These are phyloP conservation scores for Tardiomyces blankii DNA, from an alignment of 1,139 yeast species.

Conservation along the genomic window DNA sequence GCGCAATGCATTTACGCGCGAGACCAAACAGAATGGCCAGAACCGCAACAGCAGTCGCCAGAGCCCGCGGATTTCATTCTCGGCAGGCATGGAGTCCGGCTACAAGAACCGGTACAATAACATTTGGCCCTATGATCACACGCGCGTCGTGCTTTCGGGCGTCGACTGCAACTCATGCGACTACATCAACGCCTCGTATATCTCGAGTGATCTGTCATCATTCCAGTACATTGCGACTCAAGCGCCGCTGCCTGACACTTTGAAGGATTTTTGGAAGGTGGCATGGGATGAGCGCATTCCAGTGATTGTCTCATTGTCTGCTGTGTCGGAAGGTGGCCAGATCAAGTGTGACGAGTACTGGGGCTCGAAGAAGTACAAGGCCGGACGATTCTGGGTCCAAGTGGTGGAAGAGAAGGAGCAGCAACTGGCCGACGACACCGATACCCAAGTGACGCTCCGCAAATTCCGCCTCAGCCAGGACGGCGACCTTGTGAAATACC, in stretches of 20 bases:
- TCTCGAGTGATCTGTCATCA: slow-evolving; percentile 25
- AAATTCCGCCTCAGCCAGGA: slow-evolving; percentile 7
- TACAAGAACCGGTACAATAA: slow-evolving; percentile 65
- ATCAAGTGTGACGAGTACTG: slow-evolving; percentile 49
- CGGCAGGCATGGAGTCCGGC: slow-evolving; percentile 69
- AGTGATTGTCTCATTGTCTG: slow-evolving; percentile 60
- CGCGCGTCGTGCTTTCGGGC: slow-evolving; percentile 46
- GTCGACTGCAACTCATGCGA: slow-evolving; percentile 24
- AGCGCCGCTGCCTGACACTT: slow-evolving; percentile 69
- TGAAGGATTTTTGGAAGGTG: slow-evolving; percentile 76
- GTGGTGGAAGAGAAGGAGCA: slow-evolving; percentile 3
- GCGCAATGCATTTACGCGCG: slow-evolving; percentile 19
- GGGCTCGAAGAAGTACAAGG: slow-evolving; percentile 25
- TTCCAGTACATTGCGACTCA: slow-evolving; percentile 68
- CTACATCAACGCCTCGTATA: slow-evolving; percentile 55
- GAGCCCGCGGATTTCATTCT: slow-evolving; percentile 21
- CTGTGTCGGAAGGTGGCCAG: slow-evolving; percentile 40
- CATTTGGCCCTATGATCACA: slow-evolving; percentile 71
- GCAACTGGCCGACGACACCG: slow-evolving; percentile 6
- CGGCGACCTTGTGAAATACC: slow-evolving; percentile 3
- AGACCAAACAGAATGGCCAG: slow-evolving; percentile 1
- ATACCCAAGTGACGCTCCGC: slow-evolving; percentile 12
- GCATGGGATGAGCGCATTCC: slow-evolving; percentile 50
- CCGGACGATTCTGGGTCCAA: slow-evolving; percentile 12
- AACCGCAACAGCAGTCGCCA: too few relatives aligned